Evolutionary conservation across 495 filamentous ascomycete species (phyloP).

Genomic region (Evansstolkia leycettana): DNA sequence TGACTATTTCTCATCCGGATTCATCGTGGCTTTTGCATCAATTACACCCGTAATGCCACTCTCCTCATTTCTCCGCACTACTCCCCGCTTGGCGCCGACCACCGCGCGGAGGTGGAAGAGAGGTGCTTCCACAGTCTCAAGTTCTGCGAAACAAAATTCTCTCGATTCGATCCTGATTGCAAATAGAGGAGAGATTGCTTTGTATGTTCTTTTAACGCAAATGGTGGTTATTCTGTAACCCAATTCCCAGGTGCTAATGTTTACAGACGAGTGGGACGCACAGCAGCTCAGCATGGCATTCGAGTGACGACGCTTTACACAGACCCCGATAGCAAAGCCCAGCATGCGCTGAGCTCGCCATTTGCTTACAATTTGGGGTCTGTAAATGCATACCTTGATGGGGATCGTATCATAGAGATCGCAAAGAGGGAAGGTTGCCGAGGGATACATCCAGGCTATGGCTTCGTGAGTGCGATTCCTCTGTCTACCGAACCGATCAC

Average conservation of each 20-base stretch:
- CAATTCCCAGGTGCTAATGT: not conserved
- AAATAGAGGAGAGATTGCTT: conserved; percentile 92
- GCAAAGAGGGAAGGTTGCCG: conserved; percentile 77
- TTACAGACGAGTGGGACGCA: conserved; percentile 68
- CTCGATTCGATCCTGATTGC: conserved; percentile 87
- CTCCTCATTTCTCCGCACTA: conserved; percentile 35
- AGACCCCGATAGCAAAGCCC: conserved; percentile 72
- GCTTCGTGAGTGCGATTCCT: conserved; percentile 51
- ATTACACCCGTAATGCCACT: conserved; percentile 29
- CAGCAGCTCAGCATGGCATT: conserved; percentile 79
- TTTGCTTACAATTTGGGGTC: conserved; percentile 73
- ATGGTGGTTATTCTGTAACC: too few relatives aligned
- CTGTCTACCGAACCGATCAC: too few relatives aligned
- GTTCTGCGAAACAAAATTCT: conserved; percentile 23
- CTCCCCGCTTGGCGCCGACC: conserved; percentile 25
- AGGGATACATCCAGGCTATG: conserved; percentile 92
- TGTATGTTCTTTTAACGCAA: conserved; percentile 33
- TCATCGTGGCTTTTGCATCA: conserved; percentile 3
- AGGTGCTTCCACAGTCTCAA: conserved; percentile 23
- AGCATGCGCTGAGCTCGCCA: conserved; percentile 79
- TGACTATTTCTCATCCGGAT: conserved; percentile 10
- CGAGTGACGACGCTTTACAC: conserved; percentile 92
- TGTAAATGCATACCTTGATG: conserved; percentile 78
- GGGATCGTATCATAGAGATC: conserved; percentile 76
- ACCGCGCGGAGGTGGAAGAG: conserved; percentile 21